Evolutionary conservation across 108 stramenopile genomes (phyloP), one percentile per base, ranked within the genome.

Genomic region (Pinguiococcus pyrenoidosus): DNA sequence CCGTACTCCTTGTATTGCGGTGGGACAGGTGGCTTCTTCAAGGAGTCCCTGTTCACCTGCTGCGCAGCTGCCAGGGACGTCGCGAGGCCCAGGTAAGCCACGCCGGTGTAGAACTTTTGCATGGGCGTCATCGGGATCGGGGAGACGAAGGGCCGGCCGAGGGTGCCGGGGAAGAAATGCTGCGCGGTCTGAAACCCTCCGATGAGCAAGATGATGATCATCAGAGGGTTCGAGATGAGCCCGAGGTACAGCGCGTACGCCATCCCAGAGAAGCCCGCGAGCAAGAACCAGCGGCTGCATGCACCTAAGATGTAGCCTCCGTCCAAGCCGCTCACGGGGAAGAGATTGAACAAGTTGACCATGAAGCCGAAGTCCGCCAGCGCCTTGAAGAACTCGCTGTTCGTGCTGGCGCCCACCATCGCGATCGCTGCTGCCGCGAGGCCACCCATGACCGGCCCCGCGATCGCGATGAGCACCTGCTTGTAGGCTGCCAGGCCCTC

Each of bases 351-450:
- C 18, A 92, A 56, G 56, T 92, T 92, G 56, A 92, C 82, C 85
- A 92, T 87, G 66, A 80, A 84, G 7, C 89, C 89, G 66, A 87
- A 92, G 51, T 92, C 89, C 26, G 83, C 89, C 38, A 92, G 66
- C 10, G 89, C 83, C 50, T 76, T 80, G 12, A 85, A 48, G 18
- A 92, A 67, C 50, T 82, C 81, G 27, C 81, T 83, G 22, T 83
- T 68, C 37, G 66, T 83, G 38, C 54, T 38, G 51, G 73, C 73
- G 3, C 68, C 89, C 3, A 65, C 85, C 4, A 77, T 64, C 1
- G 71, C 75, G 32, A 78, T 74, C 0, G 65, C 80, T 1, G 56
- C 68, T n/a, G 89, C 85, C 17, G 83, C 89, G 1, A 73, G 45
- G 32, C 74, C 71, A 25, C 89, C 89, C 48, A 84, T 34, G 0